These are phyloP conservation scores for Hypoxylon lenormandii DNA, from an alignment of 495 filamentous ascomycete species.

Conservation along the genomic window DNA sequence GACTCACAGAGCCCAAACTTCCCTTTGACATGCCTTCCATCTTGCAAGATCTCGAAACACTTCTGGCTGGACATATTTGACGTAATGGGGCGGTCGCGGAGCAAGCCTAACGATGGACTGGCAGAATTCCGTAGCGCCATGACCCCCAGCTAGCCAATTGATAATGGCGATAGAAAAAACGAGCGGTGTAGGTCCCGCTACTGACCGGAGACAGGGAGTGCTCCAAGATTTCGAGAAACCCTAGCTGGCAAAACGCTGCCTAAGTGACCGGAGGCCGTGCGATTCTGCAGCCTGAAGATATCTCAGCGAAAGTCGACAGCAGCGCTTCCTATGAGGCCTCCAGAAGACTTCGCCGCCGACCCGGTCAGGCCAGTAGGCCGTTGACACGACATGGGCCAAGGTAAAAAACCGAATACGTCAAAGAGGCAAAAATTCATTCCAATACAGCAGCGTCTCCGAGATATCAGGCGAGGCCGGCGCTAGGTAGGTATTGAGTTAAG, in stretches of 20 bases:
- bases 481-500: background rate
- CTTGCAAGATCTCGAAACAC: no score
- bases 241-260: constrained; percentile 10
- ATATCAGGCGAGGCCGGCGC: no score
- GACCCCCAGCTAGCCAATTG: background rate
- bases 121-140: background rate
- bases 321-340: constrained; percentile 30
- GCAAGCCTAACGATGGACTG: no score
- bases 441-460: background rate
- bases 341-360: constrained; percentile 30
- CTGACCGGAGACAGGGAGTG: no score
- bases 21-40: no score
- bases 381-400: constrained; percentile 30
- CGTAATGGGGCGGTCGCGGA: no score
- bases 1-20: no score
- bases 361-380: constrained; percentile 38
- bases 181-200: no score
- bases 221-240: constrained; percentile 1
- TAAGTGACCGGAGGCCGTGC: constrained; percentile 16
- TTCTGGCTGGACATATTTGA: no score
- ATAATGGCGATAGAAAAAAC: no score
- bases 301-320: constrained; percentile 1
- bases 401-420: constrained; percentile 24
- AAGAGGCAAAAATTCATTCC: constrained; percentile 36
- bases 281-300: constrained; percentile 6